Conservation (phyloP, 805 yeast genomes). For the Metschnikowia anglica region DNA sequence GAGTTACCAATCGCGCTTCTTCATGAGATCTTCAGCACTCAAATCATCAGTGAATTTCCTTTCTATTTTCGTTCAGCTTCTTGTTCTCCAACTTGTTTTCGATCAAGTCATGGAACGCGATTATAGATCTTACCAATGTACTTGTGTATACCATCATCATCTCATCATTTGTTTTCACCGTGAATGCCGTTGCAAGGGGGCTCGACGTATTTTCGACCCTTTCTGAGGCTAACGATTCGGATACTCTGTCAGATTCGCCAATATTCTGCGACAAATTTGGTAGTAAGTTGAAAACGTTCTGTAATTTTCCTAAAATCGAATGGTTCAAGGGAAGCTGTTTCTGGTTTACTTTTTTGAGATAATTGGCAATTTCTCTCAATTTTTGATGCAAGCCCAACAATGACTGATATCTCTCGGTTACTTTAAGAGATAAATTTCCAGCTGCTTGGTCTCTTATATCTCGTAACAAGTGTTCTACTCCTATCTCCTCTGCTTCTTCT, state of each 20-base stretch:
- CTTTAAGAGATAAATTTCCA: conserved; percentile 81
- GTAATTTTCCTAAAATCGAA: conserved; percentile 85
- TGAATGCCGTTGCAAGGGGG: conserved; percentile 75
- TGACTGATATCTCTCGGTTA: conserved; percentile 87
- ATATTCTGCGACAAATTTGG: conserved; percentile 61
- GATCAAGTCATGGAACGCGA: conserved; percentile 94
- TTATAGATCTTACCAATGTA: conserved; percentile 86
- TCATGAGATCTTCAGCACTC: not conserved
- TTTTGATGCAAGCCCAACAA: conserved; percentile 81
- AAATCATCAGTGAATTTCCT: conserved; percentile 4
- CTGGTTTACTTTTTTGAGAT: conserved; percentile 69
- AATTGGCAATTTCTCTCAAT: conserved; percentile 71
- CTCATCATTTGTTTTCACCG: conserved; percentile 92
- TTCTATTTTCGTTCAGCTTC: conserved; percentile 25
- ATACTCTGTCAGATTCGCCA: conserved; percentile 15
- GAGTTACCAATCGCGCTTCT: conserved; percentile 4
- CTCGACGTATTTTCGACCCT: conserved; percentile 32
- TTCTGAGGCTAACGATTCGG: conserved; percentile 8
- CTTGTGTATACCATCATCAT: conserved; percentile 90
- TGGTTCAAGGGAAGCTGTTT: conserved; percentile 85
- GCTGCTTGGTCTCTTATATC: conserved; percentile 97
- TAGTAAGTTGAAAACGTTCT: conserved; percentile 88
- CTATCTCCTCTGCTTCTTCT: conserved; percentile 98
- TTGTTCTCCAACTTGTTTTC: conserved; percentile 90
- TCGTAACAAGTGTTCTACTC: conserved; percentile 92